A percentile compares a stretch with the other conserved stretches of the same genome.
Conservation (phyloP, 805 yeast genomes). For the Priceomyces medius region DNA sequence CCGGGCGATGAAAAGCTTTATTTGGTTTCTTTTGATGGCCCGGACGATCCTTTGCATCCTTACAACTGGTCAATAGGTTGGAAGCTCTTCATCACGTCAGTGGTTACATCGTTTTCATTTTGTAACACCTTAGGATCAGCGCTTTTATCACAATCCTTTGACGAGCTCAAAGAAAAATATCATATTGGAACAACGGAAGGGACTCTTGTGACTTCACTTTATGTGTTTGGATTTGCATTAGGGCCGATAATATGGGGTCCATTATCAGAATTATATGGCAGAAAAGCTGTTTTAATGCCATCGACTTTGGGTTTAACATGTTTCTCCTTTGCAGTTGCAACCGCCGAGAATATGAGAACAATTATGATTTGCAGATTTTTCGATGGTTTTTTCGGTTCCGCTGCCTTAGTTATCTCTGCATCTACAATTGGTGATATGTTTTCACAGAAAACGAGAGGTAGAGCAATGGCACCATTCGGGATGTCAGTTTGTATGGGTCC, state of each 20-base stretch:
- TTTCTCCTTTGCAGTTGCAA: slow-evolving; percentile 49
- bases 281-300: slow-evolving; percentile 57
- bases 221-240: slow-evolving; percentile 79
- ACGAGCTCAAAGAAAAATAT: slow-evolving; percentile 1
- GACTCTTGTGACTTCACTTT: slow-evolving; percentile 68
- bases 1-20: slow-evolving; percentile 4
- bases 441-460: slow-evolving; percentile 17
- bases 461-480: slow-evolving; percentile 21
- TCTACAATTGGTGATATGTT: slow-evolving; percentile 24
- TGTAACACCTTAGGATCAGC: slow-evolving; percentile 4
- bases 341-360: slow-evolving; percentile 23
- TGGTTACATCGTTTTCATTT: slow-evolving; percentile 5
- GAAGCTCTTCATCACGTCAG: not conserved
- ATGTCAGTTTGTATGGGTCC: slow-evolving; percentile 9
- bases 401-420: slow-evolving; percentile 24
- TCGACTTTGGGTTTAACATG: slow-evolving; percentile 56
- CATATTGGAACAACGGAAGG: slow-evolving; percentile 64
- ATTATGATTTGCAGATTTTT: slow-evolving; percentile 24
- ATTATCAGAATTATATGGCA: slow-evolving; percentile 69
- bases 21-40: slow-evolving; percentile 6
- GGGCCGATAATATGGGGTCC: slow-evolving; percentile 90
- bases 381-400: slow-evolving; percentile 23
- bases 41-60: slow-evolving; percentile 7
- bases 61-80: slow-evolving; percentile 2
- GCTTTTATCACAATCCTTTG: slow-evolving; percentile 1